These are phyloP conservation scores for Colletotrichum graminicola DNA, from an alignment of 2,329 filamentous ascomycete species.

Conservation along the genomic window DNA sequence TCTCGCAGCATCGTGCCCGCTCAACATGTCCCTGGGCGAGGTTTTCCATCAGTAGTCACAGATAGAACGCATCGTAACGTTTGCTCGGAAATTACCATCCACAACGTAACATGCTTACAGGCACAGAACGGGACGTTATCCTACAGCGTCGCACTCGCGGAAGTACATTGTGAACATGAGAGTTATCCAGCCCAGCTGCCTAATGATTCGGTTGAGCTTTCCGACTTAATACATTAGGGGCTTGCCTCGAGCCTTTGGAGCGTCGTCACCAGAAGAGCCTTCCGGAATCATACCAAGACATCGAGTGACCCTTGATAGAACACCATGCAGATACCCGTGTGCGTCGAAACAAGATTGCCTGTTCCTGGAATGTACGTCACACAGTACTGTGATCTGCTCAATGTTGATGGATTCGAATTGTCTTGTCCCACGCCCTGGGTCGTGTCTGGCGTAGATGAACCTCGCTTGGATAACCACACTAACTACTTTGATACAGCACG, in stretches of 20 bases:
- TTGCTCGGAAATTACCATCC: constrained; percentile 11
- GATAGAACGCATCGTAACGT: constrained; percentile 18
- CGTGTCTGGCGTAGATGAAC: neutral
- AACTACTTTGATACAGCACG: neutral
- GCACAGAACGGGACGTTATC: constrained; percentile 17
- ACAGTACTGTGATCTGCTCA: constrained; percentile 8
- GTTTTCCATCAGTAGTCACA: neutral
- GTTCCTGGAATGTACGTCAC: constrained; percentile 25
- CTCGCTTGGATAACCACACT: constrained; percentile 1
- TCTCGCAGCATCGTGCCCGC: neutral
- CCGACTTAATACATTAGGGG: neutral
- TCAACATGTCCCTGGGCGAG: neutral
- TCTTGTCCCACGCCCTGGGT: constrained; percentile 7
- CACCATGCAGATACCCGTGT: constrained; percentile 28
- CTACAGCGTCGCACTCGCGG: constrained; percentile 22
- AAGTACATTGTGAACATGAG: neutral
- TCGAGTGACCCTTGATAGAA: neutral
- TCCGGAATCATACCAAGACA: neutral
- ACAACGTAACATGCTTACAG: constrained; percentile 24
- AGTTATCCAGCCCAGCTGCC: neutral
- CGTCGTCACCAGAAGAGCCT: neutral
- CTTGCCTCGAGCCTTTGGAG: constrained; percentile 1
- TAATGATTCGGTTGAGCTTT: neutral
- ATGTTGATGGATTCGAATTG: constrained; percentile 9
- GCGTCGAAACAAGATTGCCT: constrained; percentile 35